Percentiles rank a stretch among this genome's conserved stretches.
Evolutionary conservation across 441 rosid species (phyloP).

Genomic region (Corymbia citriodora): DNA sequence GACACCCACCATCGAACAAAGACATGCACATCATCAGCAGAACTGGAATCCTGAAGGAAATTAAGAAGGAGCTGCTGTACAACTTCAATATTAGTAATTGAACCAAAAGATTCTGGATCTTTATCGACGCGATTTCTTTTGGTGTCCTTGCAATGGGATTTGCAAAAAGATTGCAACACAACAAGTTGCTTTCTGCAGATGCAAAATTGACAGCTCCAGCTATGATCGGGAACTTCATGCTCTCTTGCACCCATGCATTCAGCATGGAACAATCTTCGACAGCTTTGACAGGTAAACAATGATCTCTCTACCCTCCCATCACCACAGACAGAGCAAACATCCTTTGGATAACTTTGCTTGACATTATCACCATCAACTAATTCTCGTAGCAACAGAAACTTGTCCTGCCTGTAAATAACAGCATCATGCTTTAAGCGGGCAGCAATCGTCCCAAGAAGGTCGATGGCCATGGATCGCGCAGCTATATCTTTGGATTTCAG

Average conservation of each 20-base stretch:
- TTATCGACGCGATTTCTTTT: slow-evolving; percentile 19
- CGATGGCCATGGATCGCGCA: slow-evolving; percentile 95
- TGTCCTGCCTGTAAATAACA: slow-evolving; percentile 45
- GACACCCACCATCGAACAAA: slow-evolving; percentile 84
- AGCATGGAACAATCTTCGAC: slow-evolving; percentile 77
- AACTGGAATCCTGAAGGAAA: slow-evolving; percentile 83
- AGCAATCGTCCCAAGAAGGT: slow-evolving; percentile 91
- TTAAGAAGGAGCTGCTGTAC: slow-evolving; percentile 89
- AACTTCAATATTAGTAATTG: slow-evolving; percentile 62
- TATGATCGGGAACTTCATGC: slow-evolving; percentile 59
- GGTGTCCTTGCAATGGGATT: slow-evolving; percentile 49
- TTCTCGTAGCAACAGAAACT: slow-evolving; percentile 65
- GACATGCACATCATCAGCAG: slow-evolving; percentile 75
- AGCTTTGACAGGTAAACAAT: slow-evolving; percentile 71
- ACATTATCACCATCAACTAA: slow-evolving; percentile 39
- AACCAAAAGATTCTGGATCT: slow-evolving; percentile 34
- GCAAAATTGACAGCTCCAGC: slow-evolving; percentile 88
- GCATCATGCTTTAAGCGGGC: slow-evolving; percentile 90
- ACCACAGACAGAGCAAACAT: slow-evolving; percentile 67
- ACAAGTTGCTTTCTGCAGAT: slow-evolving; percentile 82
- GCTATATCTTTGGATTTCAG: slow-evolving; percentile 89
- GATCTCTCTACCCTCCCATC: slow-evolving; percentile 57
- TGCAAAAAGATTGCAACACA: slow-evolving; percentile 77
- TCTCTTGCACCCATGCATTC: slow-evolving; percentile 93
- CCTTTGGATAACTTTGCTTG: slow-evolving; percentile 40